Evolutionary conservation across 1,284 basidiomycete species (phyloP).

Genomic region (Puccinia polysora): DNA sequence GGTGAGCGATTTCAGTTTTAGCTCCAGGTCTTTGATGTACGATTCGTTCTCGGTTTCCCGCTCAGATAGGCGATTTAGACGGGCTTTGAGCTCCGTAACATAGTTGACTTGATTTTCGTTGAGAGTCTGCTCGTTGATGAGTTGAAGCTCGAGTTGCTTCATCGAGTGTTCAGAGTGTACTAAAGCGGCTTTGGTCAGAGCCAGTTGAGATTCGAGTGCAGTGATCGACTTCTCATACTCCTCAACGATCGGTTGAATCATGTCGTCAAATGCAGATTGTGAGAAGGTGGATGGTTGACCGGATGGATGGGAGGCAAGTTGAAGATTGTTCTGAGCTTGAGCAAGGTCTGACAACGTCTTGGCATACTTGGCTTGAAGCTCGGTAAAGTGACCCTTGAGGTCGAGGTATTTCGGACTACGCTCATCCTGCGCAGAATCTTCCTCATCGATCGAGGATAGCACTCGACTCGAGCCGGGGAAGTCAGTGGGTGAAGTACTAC

Average conservation of each 20-base stretch:
- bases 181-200: constrained; percentile 80
- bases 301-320: too few relatives aligned
- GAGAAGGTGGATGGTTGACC: background rate
- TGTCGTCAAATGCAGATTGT: background rate
- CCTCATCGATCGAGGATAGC: constrained; percentile 31
- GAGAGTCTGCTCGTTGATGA: constrained; percentile 59
- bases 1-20: constrained; percentile 75
- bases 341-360: too few relatives aligned
- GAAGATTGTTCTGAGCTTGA: constrained; percentile 8
- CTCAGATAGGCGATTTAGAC: constrained; percentile 76
- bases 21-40: constrained; percentile 86
- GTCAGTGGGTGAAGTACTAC: constrained; percentile 55
- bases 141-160: constrained; percentile 72
- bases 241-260: constrained; percentile 53
- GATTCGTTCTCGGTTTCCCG: constrained; percentile 86
- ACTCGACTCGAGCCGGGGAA: constrained; percentile 45
- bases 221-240: constrained; percentile 92
- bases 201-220: constrained; percentile 88
- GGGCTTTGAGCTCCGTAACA: constrained; percentile 71
- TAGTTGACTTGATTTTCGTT: constrained; percentile 72
- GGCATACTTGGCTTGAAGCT: too few relatives aligned
- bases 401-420: constrained; percentile 11
- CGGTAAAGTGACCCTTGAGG: background rate
- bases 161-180: constrained; percentile 83
- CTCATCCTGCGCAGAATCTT: constrained; percentile 38